Base-by-base conservation (phyloP, 305 asterid genomes). In the Fraxinus xanthoxyloides region DNA sequence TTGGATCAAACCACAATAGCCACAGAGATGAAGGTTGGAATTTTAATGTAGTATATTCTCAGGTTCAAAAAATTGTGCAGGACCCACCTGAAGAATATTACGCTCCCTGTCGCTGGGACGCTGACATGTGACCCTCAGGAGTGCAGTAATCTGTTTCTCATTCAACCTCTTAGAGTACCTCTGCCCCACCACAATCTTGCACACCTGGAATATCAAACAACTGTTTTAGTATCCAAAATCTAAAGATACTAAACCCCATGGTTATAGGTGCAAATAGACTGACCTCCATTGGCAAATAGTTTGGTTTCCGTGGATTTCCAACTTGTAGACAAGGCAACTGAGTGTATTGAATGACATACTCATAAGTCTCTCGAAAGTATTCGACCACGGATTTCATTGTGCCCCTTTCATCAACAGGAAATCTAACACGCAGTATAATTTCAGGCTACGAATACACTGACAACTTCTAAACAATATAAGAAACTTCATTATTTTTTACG, bases 221-320 rank as follows among this genome's bases (percentile, higher is more conserved):
- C 2, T 51, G 23, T 30, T 77, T 48, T 7, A 51, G 48, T 77
- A 70, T 67, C 7, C 56, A 15, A 21, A 48, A 19, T 17, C n/a
- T 56, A 8, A 30, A 21, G 28, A 35, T 9, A 13, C 23, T 23
- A 36, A 61, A n/a, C 1, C 6, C 54, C 4, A 5, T 35, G 12
- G 38, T 32, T 73, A 31, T 72, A 76, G 38, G 24, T 15, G 48
- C 75, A 79, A 51, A 77, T 35, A 78, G 38, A 83, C 80, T 59
- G 76, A 94, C 99, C 98, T 96, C 99, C 98, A 96, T 93, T 1
- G 99, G 99, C 80, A 96, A 82, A 86, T 92, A 95, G 86, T 95
- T 93, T 43, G 98, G 96, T 82, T 97, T 88, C 77, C 90, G 96
- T 61, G 86, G 90, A 87, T 92, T 95, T 78, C 98, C 98, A 80